A percentile compares a stretch with the other conserved stretches of the same genome.
Conservation (phyloP, 768 basidiomycete species). For the Boletus insuetus region DNA sequence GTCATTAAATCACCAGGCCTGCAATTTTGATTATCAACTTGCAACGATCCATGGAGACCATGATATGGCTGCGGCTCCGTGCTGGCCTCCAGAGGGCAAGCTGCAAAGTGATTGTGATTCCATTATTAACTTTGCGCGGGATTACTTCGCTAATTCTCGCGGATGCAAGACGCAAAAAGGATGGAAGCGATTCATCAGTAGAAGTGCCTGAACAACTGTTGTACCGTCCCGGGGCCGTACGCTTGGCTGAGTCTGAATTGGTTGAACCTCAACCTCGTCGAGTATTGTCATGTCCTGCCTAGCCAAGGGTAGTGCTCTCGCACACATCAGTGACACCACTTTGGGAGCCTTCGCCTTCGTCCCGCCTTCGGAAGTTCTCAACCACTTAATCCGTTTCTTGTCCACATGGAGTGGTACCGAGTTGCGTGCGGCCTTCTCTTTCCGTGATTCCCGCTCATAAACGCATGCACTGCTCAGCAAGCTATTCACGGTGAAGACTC, state of each 20-base stretch:
- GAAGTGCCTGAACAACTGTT: too few relatives aligned
- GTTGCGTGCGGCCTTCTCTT: slow-evolving; percentile 45
- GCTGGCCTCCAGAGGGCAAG: too few relatives aligned
- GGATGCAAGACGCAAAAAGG: too few relatives aligned
- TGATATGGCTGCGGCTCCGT: too few relatives aligned
- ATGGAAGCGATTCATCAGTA: too few relatives aligned
- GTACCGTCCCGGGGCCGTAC: too few relatives aligned
- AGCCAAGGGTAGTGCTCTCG: slow-evolving; percentile 45
- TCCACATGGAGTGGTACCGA: slow-evolving; percentile 87
- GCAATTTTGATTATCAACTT: too few relatives aligned
- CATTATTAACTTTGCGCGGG: too few relatives aligned
- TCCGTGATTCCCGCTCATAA: slow-evolving; percentile 10
- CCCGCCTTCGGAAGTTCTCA: slow-evolving; percentile 58
- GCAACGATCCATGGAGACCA: too few relatives aligned
- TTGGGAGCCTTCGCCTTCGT: slow-evolving; percentile 62
- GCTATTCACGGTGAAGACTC: slow-evolving; percentile 57
- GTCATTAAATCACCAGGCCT: too few relatives aligned
- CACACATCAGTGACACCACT: slow-evolving; percentile 58
- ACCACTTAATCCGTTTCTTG: slow-evolving; percentile 73
- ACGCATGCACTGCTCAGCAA: slow-evolving; percentile 46
- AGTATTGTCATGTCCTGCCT: slow-evolving; percentile 45
- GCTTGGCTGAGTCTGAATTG: background rate
- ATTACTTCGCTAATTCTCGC: too few relatives aligned
- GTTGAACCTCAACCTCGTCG: background rate
- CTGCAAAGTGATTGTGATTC: too few relatives aligned